Evolutionary conservation across 805 yeast genomes (phyloP).

Genomic region (Ogataea angusta): DNA sequence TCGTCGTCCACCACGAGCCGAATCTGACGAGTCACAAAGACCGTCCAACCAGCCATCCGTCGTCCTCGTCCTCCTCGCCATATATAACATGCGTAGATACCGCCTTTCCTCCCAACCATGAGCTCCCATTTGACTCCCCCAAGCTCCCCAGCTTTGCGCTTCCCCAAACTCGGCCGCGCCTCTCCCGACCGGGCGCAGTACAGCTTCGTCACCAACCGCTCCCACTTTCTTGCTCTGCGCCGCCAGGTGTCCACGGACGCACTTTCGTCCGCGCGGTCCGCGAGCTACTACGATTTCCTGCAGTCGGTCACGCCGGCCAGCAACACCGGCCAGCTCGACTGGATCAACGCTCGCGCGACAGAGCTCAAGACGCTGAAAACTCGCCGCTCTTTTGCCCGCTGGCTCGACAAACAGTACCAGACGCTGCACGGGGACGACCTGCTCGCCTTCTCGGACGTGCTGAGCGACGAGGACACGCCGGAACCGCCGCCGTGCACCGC

Average conservation of each 20-base stretch:
- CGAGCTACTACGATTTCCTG: slow-evolving; percentile 13
- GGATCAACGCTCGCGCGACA: slow-evolving; percentile 12
- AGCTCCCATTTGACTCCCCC: neutral
- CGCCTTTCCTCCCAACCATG: neutral
- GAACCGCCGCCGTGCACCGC: slow-evolving; percentile 1
- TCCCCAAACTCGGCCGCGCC: slow-evolving; percentile 8
- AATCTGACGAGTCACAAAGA: neutral
- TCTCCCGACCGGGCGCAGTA: slow-evolving; percentile 1
- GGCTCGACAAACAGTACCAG: slow-evolving; percentile 17
- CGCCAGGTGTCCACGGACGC: slow-evolving; percentile 5
- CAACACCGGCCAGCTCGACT: slow-evolving; percentile 16
- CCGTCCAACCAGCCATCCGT: slow-evolving; percentile 1
- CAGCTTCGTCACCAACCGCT: slow-evolving; percentile 6
- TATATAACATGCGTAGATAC: neutral
- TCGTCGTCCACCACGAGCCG: too few species aligned
- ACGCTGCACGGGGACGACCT: slow-evolving; percentile 6
- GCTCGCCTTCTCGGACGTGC: slow-evolving; percentile 8
- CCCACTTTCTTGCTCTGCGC: slow-evolving; percentile 10
- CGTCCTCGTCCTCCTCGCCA: neutral
- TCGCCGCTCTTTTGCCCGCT: slow-evolving; percentile 12
- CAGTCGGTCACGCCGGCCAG: slow-evolving; percentile 10
- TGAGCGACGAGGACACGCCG: slow-evolving; percentile 11
- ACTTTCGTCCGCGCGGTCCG: slow-evolving; percentile 6
- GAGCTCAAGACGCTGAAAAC: slow-evolving; percentile 11
- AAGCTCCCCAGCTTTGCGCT: slow-evolving; percentile 5